These are phyloP conservation scores for Pyrenophora graminea DNA, from an alignment of 2,329 filamentous ascomycete genomes.

Conservation along the genomic window DNA sequence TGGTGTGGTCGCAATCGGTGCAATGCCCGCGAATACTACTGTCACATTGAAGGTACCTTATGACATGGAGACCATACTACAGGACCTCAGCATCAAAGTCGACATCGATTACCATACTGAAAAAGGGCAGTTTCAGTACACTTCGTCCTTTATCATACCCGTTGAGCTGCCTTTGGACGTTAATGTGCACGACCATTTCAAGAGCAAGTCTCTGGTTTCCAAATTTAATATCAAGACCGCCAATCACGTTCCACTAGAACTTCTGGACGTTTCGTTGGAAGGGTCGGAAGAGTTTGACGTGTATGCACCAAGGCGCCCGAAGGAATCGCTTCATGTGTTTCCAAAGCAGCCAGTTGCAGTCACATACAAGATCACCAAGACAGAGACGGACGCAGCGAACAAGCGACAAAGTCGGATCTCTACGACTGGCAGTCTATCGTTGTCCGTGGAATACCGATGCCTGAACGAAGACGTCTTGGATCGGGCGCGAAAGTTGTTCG, in stretches of 20 bases:
- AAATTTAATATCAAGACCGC: constrained; percentile 89
- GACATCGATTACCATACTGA: constrained; percentile 75
- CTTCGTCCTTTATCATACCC: constrained; percentile 65
- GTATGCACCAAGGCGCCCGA: constrained; percentile 56
- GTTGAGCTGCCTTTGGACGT: constrained; percentile 85
- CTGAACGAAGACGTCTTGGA: constrained; percentile 72
- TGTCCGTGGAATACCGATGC: constrained; percentile 76
- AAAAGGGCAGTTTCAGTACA: constrained; percentile 67
- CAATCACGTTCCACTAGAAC: constrained; percentile 71
- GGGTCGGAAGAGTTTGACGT: constrained; percentile 72
- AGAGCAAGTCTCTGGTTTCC: constrained; percentile 78
- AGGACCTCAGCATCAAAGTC: constrained; percentile 72
- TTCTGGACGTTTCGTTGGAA: constrained; percentile 72
- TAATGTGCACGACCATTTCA: constrained; percentile 96
- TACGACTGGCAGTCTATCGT: constrained; percentile 56
- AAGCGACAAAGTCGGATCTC: constrained; percentile 28
- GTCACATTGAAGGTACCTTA: constrained; percentile 75
- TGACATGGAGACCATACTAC: constrained; percentile 76
- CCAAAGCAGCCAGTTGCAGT: constrained; percentile 80
- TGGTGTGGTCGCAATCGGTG: constrained; percentile 52
- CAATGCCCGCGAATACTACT: constrained; percentile 51
- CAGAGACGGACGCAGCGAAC: constrained; percentile 39
- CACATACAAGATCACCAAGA: constrained; percentile 75
- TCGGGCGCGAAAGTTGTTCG: constrained; percentile 53
- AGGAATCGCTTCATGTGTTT: constrained; percentile 66